Evolutionary conservation across 2,329 filamentous ascomycete species (phyloP).

Genomic region (Plectosphaerella sp.): DNA sequence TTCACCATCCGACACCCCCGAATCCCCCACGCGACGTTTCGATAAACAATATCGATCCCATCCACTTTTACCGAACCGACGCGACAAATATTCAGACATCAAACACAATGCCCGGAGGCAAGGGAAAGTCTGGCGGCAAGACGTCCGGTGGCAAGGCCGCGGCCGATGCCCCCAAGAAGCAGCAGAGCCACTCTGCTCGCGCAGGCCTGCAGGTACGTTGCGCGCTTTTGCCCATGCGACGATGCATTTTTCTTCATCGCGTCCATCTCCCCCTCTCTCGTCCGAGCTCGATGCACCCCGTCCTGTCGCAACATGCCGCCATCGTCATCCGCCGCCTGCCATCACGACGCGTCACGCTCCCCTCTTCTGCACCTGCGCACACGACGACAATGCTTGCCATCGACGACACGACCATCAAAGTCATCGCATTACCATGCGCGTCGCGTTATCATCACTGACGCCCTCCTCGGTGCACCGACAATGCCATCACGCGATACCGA

Average conservation of each 20-base stretch:
- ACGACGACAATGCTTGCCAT: no score
- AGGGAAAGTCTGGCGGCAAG: slow-evolving; percentile 94
- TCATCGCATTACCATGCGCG: neutral
- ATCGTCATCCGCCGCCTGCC: no score
- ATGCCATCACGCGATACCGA: neutral
- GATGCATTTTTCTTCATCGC: neutral
- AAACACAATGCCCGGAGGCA: slow-evolving; percentile 70
- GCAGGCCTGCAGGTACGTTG: slow-evolving; percentile 87
- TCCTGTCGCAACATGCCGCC: no score
- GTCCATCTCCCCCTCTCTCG: slow-evolving; percentile 1
- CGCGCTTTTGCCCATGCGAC: slow-evolving; percentile 10
- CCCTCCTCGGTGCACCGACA: neutral
- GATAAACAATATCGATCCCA: neutral
- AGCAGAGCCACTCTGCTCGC: slow-evolving; percentile 92
- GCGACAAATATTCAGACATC: neutral
- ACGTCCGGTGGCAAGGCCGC: slow-evolving; percentile 73
- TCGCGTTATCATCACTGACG: neutral
- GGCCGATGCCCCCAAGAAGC: slow-evolving; percentile 73
- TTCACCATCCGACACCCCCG: slow-evolving; percentile 25
- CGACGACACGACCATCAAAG: neutral
- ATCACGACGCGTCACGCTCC: no score
- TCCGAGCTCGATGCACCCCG: neutral
- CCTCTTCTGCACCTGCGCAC: no score
- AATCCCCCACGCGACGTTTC: slow-evolving; percentile 1
- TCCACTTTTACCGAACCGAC: neutral